Base-by-base conservation (phyloP, 1,139 yeast genomes). In the Scheffersomyces cryptocercus region DNA sequence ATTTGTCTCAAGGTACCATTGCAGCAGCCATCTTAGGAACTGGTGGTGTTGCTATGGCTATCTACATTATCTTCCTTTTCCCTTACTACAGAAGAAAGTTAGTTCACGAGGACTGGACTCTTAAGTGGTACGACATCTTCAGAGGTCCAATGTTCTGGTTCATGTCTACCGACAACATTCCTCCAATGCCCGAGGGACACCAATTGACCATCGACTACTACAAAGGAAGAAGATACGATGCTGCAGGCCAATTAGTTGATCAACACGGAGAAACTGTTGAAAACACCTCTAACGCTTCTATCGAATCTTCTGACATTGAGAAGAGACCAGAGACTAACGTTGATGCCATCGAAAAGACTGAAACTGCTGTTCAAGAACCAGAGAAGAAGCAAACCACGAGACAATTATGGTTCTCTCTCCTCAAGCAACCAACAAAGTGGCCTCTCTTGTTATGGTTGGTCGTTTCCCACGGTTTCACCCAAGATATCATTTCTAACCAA, bases 41-140 rank as follows among this genome's bases (percentile, higher is more conserved):
- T 46, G 88, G 82, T 52, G 84, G 68, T 32, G 84, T 75, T 47
- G 84, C 86, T 5, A 53, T 69, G 29, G 48, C 66, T 1, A 44
- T 85, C 16, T 83, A 82, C 64, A 61, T 79, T 60, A 36, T 77
- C 29, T 79, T 84, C 67, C 67, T 83, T 45, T 75, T 69, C 60
- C 95, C 95, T 44, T 83, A 67, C 64, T 78, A 82, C 64, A 70
- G 74, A 58, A 79, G 90, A 67, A 81, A 76, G 60, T 65, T 85
- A 42, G 65, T 83, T 29, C 66, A 78, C 52, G 72, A 81, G 44
- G 95, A 85, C 62, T 83, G 90, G 88, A 81, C 85, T 38, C 67
- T 85, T 45, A 72, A 65, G 56, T 77, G 79, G 76, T 81, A 75
- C 58, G 84, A 84, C 48, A 56, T 81, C 46, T 62, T 75, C 45